These are phyloP conservation scores for Claviceps paspali DNA, from an alignment of 2,329 filamentous ascomycete species.

Conservation along the genomic window DNA sequence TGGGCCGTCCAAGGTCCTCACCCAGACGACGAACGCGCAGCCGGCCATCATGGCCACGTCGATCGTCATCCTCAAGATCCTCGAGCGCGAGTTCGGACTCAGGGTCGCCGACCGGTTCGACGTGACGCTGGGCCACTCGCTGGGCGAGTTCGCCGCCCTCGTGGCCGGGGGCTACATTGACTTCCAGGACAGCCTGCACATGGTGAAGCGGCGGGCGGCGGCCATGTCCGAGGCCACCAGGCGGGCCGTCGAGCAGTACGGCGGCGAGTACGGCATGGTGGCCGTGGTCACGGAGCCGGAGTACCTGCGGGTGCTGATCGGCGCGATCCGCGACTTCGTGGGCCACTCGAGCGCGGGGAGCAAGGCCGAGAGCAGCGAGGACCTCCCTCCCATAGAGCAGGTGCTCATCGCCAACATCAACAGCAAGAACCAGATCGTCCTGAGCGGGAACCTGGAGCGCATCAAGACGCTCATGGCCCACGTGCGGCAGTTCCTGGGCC, in stretches of 20 bases:
- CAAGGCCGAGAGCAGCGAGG: conserved; percentile 51
- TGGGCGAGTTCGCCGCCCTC: conserved; percentile 86
- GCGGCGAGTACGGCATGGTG: conserved; percentile 86
- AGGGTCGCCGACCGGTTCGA: conserved; percentile 55
- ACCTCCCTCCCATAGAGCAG: conserved; percentile 65
- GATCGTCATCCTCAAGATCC: conserved; percentile 71
- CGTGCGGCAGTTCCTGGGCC: conserved; percentile 75
- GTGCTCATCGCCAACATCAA: conserved; percentile 91
- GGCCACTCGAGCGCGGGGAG: conserved; percentile 49
- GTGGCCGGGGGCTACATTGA: conserved; percentile 69
- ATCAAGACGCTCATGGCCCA: conserved; percentile 74
- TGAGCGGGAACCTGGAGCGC: conserved; percentile 71
- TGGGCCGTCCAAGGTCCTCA: conserved; percentile 63
- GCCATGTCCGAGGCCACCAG: conserved; percentile 67
- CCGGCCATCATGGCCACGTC: conserved; percentile 94
- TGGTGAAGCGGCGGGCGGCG: conserved; percentile 66
- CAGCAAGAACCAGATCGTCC: conserved; percentile 87
- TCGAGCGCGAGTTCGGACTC: conserved; percentile 77
- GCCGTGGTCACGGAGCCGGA: conserved; percentile 77
- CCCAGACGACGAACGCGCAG: conserved; percentile 74
- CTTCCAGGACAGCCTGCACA: conserved; percentile 61
- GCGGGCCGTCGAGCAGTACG: conserved; percentile 48
- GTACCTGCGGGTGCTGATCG: conserved; percentile 54
- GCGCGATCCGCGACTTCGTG: conserved; percentile 65
- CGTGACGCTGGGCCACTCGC: conserved; percentile 74